Evolutionary conservation across 805 yeast genomes (phyloP).

Genomic region (Starmera pachycereana): DNA sequence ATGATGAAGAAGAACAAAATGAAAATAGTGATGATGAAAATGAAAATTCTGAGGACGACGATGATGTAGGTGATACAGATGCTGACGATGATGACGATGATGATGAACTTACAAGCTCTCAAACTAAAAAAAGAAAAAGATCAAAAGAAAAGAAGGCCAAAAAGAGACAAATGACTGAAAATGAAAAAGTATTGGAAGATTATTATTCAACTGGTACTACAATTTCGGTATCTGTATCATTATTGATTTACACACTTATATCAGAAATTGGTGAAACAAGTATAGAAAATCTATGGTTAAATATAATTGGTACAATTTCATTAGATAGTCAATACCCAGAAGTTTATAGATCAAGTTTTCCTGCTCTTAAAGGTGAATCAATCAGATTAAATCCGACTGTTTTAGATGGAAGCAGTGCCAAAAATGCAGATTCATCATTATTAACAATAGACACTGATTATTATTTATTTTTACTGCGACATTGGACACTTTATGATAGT

Average conservation of each 20-base stretch:
- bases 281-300: conserved; percentile 65
- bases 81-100: conserved; percentile 21
- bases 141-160: conserved; percentile 26
- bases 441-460: conserved; percentile 74
- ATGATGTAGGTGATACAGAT: conserved; percentile 20
- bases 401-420: conserved; percentile 12
- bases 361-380: conserved; percentile 76
- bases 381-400: conserved; percentile 45
- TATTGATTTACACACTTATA: conserved; percentile 70
- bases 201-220: conserved; percentile 84
- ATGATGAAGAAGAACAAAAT: conserved; percentile 26
- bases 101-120: conserved; percentile 18
- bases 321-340: conserved; percentile 64
- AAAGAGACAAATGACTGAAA: conserved; percentile 31
- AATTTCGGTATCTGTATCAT: conserved; percentile 60
- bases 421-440: conserved; percentile 32
- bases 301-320: conserved; percentile 83
- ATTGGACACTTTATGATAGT: conserved; percentile 88
- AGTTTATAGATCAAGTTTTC: conserved; percentile 62
- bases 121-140: conserved; percentile 15
- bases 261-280: conserved; percentile 77
- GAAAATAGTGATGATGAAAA: conserved; percentile 23
- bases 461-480: conserved; percentile 75
- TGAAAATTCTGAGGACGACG: conserved; percentile 20
- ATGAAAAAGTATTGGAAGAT: conserved; percentile 50